Percentiles rank a stretch among this genome's conserved stretches.
phyloP scores from a whole-genome alignment of 2,329 filamentous ascomycete species.

The Rutstroemia sp. region DNA sequence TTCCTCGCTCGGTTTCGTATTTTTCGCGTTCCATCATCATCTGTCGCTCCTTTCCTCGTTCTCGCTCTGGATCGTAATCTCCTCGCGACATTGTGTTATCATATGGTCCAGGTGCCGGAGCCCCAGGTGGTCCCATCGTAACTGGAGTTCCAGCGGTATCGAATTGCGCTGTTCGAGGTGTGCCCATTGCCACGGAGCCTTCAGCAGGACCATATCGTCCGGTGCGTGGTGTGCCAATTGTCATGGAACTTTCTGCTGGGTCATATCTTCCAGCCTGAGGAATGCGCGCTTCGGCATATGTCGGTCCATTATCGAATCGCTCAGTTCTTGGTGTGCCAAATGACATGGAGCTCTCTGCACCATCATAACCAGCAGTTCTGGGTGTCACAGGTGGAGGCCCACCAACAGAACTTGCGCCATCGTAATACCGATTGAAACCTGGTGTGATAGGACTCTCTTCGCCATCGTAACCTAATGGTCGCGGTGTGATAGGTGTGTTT shows the following conservation, averaged over 20 bases:
- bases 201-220: conserved; percentile 5
- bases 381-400: not conserved
- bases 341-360: conserved; percentile 5
- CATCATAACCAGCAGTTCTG: conserved; percentile 3
- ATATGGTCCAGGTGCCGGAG: conserved; percentile 8
- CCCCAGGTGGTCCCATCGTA: too few relatives aligned
- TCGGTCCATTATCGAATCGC: not conserved
- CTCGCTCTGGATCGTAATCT: conserved; percentile 16
- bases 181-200: conserved; percentile 3
- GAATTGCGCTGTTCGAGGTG: conserved; percentile 19
- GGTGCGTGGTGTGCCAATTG: conserved; percentile 1
- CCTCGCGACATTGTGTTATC: conserved; percentile 7
- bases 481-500: conserved; percentile 8
- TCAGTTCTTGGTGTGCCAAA: not conserved
- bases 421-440: not conserved
- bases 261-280: conserved; percentile 1
- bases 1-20: conserved; percentile 2
- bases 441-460: conserved; percentile 3
- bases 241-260: conserved; percentile 2
- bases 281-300: not conserved
- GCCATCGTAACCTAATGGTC: conserved; percentile 3
- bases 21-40: conserved; percentile 6
- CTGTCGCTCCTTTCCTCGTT: conserved; percentile 6
- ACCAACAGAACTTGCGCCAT: not conserved
- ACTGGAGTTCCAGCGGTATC: conserved; percentile 20